phyloP scores from a whole-genome alignment of 2,329 filamentous ascomycete species.

The Arthroderma uncinatum region DNA sequence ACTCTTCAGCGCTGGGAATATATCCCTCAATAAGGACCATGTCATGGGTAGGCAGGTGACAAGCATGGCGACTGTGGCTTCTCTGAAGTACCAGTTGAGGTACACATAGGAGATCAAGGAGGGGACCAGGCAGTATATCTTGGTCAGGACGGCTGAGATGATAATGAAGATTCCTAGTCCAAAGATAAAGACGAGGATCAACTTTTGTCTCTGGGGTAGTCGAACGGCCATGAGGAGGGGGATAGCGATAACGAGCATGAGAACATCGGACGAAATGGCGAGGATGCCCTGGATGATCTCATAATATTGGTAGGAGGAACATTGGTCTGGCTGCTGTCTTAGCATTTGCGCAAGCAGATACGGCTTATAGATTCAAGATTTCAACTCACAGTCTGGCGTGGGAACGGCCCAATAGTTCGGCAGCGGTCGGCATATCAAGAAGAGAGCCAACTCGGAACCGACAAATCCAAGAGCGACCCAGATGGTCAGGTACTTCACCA shows the following conservation, averaged over 20 bases:
- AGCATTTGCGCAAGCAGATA: neutral
- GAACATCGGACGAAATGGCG: constrained; percentile 33
- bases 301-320: constrained; percentile 36
- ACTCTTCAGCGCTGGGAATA: constrained; percentile 36
- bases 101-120: constrained; percentile 33
- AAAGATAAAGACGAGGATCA: constrained; percentile 34
- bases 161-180: constrained; percentile 39
- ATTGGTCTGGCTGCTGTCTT: constrained; percentile 13
- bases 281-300: constrained; percentile 32
- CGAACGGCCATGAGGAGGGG: constrained; percentile 33
- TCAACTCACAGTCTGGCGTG: neutral
- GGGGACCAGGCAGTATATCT: constrained; percentile 38
- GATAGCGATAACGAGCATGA: constrained; percentile 36
- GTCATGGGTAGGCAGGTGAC: constrained; percentile 44
- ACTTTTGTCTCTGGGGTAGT: constrained; percentile 33
- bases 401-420: constrained; percentile 1
- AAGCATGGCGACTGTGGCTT: constrained; percentile 35
- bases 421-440: constrained; percentile 40
- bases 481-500: constrained; percentile 27
- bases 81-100: constrained; percentile 41
- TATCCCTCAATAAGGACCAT: constrained; percentile 41
- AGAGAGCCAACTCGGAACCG: constrained; percentile 40
- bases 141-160: constrained; percentile 40
- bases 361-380: neutral
- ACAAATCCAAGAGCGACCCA: constrained; percentile 40